A percentile compares a stretch with the other conserved stretches of the same genome.
phyloP scores from a whole-genome alignment of 1,139 yeast species.

The Cylindricascospora bacillispora region DNA sequence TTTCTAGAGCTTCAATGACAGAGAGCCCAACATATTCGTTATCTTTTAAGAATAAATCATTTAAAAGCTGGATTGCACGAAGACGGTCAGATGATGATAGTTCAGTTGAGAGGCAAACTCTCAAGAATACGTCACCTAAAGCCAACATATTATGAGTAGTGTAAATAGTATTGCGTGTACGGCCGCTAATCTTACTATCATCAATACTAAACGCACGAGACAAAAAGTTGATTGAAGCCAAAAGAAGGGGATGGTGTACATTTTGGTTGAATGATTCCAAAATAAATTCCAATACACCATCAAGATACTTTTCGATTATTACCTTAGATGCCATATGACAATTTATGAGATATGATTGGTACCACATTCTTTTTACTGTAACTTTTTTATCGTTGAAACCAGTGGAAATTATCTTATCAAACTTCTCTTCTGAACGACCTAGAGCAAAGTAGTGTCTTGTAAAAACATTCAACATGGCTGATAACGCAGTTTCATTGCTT shows the following conservation, averaged over 20 bases:
- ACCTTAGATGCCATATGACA: conserved; percentile 32
- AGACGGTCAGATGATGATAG: conserved; percentile 12
- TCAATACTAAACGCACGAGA: conserved; percentile 7
- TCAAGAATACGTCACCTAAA: conserved; percentile 16
- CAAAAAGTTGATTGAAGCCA: conserved; percentile 17
- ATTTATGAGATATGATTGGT: conserved; percentile 26
- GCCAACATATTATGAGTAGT: conserved; percentile 8
- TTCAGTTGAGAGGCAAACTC: conserved; percentile 12
- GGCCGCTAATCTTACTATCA: conserved; percentile 5
- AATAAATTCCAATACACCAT: conserved; percentile 21
- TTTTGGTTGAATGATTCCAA: conserved; percentile 13
- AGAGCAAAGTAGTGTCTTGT: conserved; percentile 30
- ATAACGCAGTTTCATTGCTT: conserved; percentile 54
- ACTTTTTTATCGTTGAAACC: conserved; percentile 60
- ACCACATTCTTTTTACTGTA: conserved; percentile 59
- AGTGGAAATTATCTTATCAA: conserved; percentile 27
- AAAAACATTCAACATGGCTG: conserved; percentile 38
- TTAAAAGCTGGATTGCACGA: conserved; percentile 11
- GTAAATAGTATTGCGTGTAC: conserved; percentile 6
- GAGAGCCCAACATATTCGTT: conserved; percentile 17
- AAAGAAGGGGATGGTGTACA: conserved; percentile 12
- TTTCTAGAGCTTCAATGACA: conserved; percentile 15
- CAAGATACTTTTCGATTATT: conserved; percentile 18
- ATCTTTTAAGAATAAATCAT: conserved; percentile 9
- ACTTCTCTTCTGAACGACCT: conserved; percentile 8